A percentile compares a stretch with the other conserved stretches of the same genome.
Evolutionary conservation across 2,329 filamentous ascomycete species (phyloP).

Genomic region (Dothistroma septosporum): DNA sequence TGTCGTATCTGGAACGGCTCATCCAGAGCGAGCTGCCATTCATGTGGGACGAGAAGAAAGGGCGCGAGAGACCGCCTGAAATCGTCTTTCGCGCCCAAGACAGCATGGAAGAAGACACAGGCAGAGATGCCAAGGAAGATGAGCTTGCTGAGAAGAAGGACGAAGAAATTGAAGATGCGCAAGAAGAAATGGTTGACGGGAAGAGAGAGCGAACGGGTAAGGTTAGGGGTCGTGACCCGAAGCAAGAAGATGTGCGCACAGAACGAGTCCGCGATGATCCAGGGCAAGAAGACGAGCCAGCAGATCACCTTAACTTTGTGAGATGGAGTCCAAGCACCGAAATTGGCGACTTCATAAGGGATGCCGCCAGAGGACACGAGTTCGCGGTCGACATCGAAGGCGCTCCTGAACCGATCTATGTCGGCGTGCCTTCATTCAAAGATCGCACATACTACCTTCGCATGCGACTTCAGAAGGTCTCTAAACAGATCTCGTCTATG

Average conservation of each 20-base stretch:
- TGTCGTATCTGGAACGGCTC: constrained; percentile 83
- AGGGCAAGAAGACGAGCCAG: constrained; percentile 34
- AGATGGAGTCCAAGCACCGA: constrained; percentile 86
- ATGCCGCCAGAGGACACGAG: constrained; percentile 77
- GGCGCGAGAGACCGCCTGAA: constrained; percentile 65
- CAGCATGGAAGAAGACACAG: constrained; percentile 56
- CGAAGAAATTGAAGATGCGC: constrained; percentile 44
- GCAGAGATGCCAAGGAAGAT: constrained; percentile 30
- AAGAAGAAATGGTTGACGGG: constrained; percentile 51
- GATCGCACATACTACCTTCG: constrained; percentile 89
- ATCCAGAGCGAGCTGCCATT: constrained; percentile 83
- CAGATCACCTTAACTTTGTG: constrained; percentile 62
- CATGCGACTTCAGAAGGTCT: constrained; percentile 68
- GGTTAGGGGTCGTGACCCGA: constrained; percentile 25
- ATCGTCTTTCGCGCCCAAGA: constrained; percentile 80
- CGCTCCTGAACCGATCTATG: constrained; percentile 61
- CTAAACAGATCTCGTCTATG: constrained; percentile 62
- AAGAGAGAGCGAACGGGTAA: constrained; percentile 46
- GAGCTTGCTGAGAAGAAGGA: constrained; percentile 33
- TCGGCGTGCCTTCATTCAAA: constrained; percentile 80
- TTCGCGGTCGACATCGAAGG: constrained; percentile 83
- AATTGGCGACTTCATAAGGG: constrained; percentile 88
- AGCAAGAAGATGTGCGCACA: neutral
- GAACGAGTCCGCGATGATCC: neutral
- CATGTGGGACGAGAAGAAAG: constrained; percentile 48